Conservation (phyloP, 768 basidiomycete species). For the Hysterangium stoloniferum region DNA sequence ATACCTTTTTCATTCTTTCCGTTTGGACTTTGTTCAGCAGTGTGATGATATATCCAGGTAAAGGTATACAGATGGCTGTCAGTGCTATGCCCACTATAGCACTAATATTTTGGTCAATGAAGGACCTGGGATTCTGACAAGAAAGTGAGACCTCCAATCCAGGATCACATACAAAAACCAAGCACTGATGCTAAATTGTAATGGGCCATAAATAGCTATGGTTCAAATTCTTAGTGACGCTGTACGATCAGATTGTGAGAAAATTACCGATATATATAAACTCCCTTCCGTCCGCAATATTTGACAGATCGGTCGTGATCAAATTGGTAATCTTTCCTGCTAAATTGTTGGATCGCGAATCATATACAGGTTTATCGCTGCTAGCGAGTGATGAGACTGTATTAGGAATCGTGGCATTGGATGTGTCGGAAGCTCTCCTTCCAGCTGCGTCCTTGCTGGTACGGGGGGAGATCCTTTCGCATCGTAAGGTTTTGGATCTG, state of each 20-base stretch:
- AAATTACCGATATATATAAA: slow-evolving; percentile 21
- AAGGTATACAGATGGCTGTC: slow-evolving; percentile 27
- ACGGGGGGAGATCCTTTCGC: too few species aligned
- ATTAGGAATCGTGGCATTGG: neutral
- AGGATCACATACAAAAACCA: slow-evolving; percentile 30
- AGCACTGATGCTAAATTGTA: slow-evolving; percentile 25
- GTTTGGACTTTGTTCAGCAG: slow-evolving; percentile 23
- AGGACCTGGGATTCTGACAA: neutral
- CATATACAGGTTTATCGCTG: slow-evolving; percentile 8
- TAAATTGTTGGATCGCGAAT: slow-evolving; percentile 19
- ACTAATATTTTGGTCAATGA: slow-evolving; percentile 12
- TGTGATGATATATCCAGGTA: slow-evolving; percentile 28
- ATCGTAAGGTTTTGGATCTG: slow-evolving; percentile 13
- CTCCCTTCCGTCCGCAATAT: slow-evolving; percentile 28
- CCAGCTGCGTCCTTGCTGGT: slow-evolving; percentile 8
- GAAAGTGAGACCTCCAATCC: slow-evolving; percentile 25
- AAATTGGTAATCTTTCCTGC: slow-evolving; percentile 32
- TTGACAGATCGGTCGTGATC: slow-evolving; percentile 30
- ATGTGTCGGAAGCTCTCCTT: neutral
- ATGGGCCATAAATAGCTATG: neutral
- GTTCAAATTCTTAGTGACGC: slow-evolving; percentile 16
- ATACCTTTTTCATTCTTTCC: slow-evolving; percentile 22
- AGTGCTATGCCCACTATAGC: slow-evolving; percentile 29
- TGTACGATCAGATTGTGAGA: neutral
- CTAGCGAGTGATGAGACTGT: neutral